Conservation (phyloP, 352 stramenopile species). For the Phytophthora litchii region DNA sequence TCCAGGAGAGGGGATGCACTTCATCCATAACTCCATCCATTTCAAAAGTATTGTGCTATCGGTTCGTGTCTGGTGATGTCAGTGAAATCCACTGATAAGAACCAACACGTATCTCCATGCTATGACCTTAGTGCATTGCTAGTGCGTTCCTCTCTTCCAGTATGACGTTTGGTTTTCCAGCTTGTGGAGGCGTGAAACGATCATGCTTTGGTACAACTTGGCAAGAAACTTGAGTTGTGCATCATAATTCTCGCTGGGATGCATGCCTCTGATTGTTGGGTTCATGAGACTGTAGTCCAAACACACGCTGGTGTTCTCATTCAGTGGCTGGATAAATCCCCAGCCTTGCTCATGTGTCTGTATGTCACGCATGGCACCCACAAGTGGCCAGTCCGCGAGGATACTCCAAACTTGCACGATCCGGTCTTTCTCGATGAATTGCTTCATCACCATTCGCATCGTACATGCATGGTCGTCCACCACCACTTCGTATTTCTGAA, state of each 20-base stretch:
- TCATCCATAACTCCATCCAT: no score
- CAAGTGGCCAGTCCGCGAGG: slow-evolving; percentile 5
- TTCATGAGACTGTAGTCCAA: slow-evolving; percentile 7
- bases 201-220: slow-evolving; percentile 13
- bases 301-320: slow-evolving; percentile 9
- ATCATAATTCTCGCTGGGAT: no score
- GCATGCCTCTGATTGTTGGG: background rate
- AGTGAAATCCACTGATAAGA: no score
- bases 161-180: slow-evolving; percentile 17
- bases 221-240: background rate
- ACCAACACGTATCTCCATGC: no score
- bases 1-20: no score
- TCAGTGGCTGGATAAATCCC: slow-evolving; percentile 5
- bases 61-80: no score
- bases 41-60: no score
- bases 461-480: slow-evolving; percentile 10
- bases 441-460: slow-evolving; percentile 23
- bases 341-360: slow-evolving; percentile 19
- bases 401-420: slow-evolving; percentile 15
- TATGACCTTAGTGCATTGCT: no score
- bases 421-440: slow-evolving; percentile 18
- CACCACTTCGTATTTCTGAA: slow-evolving; percentile 12
- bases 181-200: slow-evolving; percentile 11
- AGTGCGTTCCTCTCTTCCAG: background rate
- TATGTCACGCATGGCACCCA: background rate